A percentile compares a stretch with the other conserved stretches of the same genome.
Conservation (phyloP, 805 yeast species). For the Candida lessepsii region DNA sequence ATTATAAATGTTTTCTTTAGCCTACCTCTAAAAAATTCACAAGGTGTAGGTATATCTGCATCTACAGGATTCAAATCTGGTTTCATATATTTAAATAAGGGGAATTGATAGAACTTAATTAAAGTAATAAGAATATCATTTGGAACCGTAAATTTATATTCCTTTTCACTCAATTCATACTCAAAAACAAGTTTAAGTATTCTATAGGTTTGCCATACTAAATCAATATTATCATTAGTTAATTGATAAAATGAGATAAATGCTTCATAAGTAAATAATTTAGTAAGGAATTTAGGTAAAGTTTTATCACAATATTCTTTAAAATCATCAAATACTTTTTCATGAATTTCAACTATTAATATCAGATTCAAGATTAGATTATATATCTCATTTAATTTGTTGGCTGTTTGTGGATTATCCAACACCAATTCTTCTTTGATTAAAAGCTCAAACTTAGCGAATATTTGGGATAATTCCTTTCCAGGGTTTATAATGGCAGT, state of each 20-base stretch:
- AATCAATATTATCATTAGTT: conserved; percentile 9
- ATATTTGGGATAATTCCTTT: conserved; percentile 17
- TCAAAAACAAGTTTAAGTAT: conserved; percentile 5
- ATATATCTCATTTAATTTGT: conserved; percentile 9
- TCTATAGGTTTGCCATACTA: conserved; percentile 13
- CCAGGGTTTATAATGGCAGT: conserved; percentile 10
- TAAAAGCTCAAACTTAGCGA: conserved; percentile 17
- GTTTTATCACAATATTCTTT: conserved; percentile 9
- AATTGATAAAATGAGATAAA: conserved; percentile 6
- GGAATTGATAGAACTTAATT: conserved; percentile 9
- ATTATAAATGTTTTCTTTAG: conserved; percentile 3
- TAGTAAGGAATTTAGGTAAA: conserved; percentile 1
- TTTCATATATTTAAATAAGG: conserved; percentile 13
- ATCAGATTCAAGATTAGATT: conserved; percentile 14
- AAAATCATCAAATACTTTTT: conserved; percentile 10
- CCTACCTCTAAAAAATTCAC: conserved; percentile 14
- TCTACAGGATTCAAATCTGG: conserved; percentile 5
- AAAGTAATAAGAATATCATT: not conserved
- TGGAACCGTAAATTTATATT: not conserved
- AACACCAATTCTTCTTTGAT: conserved; percentile 13
- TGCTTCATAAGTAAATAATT: conserved; percentile 6
- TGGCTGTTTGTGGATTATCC: not conserved
- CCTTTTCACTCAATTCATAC: not conserved
- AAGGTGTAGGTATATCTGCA: conserved; percentile 5
- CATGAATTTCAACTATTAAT: conserved; percentile 9